These are phyloP conservation scores for Trametes villosa DNA, from an alignment of 768 basidiomycete genomes.

Conservation along the genomic window DNA sequence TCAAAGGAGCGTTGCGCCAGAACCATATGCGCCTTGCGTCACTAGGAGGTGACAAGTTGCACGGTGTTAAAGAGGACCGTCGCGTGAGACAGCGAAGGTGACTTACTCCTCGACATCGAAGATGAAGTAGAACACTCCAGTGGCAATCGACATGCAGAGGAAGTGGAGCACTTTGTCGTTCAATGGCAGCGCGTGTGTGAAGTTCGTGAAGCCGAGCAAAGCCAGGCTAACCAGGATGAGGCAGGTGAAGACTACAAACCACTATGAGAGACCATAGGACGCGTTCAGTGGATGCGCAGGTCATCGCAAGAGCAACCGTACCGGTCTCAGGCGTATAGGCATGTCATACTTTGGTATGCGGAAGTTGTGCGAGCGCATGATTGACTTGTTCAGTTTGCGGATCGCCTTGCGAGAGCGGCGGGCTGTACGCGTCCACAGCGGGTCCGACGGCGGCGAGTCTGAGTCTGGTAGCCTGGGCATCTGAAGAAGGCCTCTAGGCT, in stretches of 20 bases:
- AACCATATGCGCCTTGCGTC: slow-evolving; percentile 84
- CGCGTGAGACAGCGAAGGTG: not conserved
- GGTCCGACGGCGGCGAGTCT: slow-evolving; percentile 12
- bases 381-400: slow-evolving; percentile 52
- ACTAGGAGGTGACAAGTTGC: slow-evolving; percentile 42
- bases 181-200: slow-evolving; percentile 63
- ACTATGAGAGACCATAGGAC: slow-evolving; percentile 46
- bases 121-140: slow-evolving; percentile 84
- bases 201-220: slow-evolving; percentile 78
- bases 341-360: slow-evolving; percentile 68
- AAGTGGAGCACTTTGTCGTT: slow-evolving; percentile 85
- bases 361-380: slow-evolving; percentile 75
- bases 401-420: slow-evolving; percentile 41
- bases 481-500: not conserved
- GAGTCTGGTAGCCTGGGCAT: slow-evolving; percentile 24
- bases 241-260: slow-evolving; percentile 78
- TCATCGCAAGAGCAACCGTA: slow-evolving; percentile 34
- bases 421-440: slow-evolving; percentile 28
- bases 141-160: slow-evolving; percentile 74
- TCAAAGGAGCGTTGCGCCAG: slow-evolving; percentile 74
- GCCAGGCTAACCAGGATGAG: slow-evolving; percentile 72
- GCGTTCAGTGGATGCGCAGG: not conserved
- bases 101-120: slow-evolving; percentile 87
- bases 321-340: slow-evolving; percentile 75
- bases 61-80: not conserved